Evolutionary conservation across 495 filamentous ascomycete genomes (phyloP), one percentile per base, ranked within the genome.

Genomic region (Lepraria neglecta): DNA sequence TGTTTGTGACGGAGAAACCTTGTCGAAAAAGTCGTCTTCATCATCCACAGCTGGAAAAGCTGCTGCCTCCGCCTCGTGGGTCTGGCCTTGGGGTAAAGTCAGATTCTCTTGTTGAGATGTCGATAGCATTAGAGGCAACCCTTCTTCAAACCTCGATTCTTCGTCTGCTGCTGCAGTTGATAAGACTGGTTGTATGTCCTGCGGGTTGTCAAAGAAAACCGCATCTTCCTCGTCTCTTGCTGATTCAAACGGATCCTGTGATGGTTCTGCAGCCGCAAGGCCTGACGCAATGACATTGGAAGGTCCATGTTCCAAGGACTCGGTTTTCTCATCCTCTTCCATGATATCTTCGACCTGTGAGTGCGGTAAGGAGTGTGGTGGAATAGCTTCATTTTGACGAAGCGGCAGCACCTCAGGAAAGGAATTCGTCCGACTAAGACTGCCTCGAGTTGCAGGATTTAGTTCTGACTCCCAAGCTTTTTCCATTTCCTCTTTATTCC

Each of bases 141-240:
- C 84, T 66, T 86, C 84, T 51, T 84, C 82, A 60, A 76, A 86
- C 11, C 82, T 76, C 51, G 79, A 76, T 27, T 83, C 76, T 19
- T 66, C 64, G 45, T 75, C 63, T 58, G 67, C 67, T 56, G 64
- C 59, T 48, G 58, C 42, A 31, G 21, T 27, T 27, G 60, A 45
- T 60, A 55, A 50, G 62, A 47, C 44, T 27, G 38, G 56, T 17
- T 67, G 57, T 4, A 40, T 24, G 27, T n/a, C 38, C n/a, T 43
- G 50, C 53, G 21, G 21, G 30, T 63, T 46, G 14, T 48, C 44
- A 46, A 66, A 69, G 50, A 70, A 67, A 30, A 50, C 54, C 9
- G 56, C 63, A 19, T 61, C 62, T 19, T 65, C 63, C 15, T 76
- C 73, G 21, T 63, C 63, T 56, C 33, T 31, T 3, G 65, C 35